Evolutionary conservation across 1,139 yeast genomes (phyloP), one percentile per base, ranked within the genome.

Genomic region (Saccharomyces hybrid): DNA sequence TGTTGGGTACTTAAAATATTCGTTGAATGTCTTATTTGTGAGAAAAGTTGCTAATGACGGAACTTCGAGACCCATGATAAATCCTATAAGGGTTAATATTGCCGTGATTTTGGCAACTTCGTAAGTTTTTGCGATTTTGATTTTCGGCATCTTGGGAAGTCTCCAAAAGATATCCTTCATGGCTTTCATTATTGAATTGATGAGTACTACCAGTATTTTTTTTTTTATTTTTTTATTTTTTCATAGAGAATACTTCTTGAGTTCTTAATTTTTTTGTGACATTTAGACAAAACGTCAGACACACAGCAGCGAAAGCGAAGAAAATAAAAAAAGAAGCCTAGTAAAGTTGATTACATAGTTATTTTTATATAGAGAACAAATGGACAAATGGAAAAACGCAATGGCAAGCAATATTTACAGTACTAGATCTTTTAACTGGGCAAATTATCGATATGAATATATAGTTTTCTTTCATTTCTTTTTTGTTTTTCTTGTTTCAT

Each of bases 11-110:
- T 72, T 55, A 63, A 84, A 84, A 56, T 69, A 76, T 0, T 61
- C 58, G 47, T 71, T 66, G 63, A 83, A 83, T 3, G 70, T 69
- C 0, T 61, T 63, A 8, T 75, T 71, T 44, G 82, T 79, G 46
- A 83, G 68, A 62, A 84, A 83, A 0, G 83, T 80, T 1, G 88
- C 79, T 74, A 85, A 75, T 4, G 87, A 83, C 0, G 88, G 81
- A 46, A 83, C 81, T 70, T 85, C 91, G 60, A 83, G 76, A 49
- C 91, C 91, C 67, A 83, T 78, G 73, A 84, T 75, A 67, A 80
- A 71, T 46, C 86, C 88, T 14, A 83, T 80, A 7, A 81, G 63
- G 62, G 82, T 75, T 38, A 86, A 9, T 38, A 38, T 38, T 38
- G 44, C 44, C 44, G 44, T 38, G 7, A 38, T 38, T 38, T 38